Conservation (phyloP, 306 rosid genomes). For the Calophaca sinica region DNA sequence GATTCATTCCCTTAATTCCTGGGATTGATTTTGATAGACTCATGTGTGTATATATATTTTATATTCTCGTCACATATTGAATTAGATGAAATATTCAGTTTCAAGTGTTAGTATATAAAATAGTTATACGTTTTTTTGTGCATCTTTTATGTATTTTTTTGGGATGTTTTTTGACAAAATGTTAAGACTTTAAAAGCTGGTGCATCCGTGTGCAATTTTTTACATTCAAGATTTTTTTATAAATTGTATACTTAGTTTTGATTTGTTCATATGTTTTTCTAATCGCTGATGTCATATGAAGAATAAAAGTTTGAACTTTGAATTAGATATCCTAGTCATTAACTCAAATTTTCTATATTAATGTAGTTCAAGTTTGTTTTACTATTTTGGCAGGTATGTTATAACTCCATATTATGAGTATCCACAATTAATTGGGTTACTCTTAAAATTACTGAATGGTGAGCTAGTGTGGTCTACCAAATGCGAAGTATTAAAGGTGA, state of each 20-base stretch:
- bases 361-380: conserved; percentile 23
- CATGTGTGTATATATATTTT: too few relatives aligned
- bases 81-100: too few relatives aligned
- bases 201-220: conserved; percentile 21
- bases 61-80: too few relatives aligned
- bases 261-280: conserved; percentile 20
- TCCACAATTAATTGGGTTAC: conserved; percentile 82
- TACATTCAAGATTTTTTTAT: conserved; percentile 21
- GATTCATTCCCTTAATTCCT: too few relatives aligned
- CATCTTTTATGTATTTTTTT: conserved; percentile 8
- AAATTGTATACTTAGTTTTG: conserved; percentile 10
- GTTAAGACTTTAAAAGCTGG: conserved; percentile 26
- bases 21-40: too few relatives aligned
- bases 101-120: conserved; percentile 9
- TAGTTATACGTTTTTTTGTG: conserved; percentile 21
- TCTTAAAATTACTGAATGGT: conserved; percentile 90
- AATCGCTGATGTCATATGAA: conserved; percentile 9
- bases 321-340: conserved; percentile 24
- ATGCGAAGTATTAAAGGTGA: conserved; percentile 96
- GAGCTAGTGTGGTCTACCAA: conserved; percentile 98
- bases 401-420: conserved; percentile 96
- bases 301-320: conserved; percentile 29
- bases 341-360: conserved; percentile 34
- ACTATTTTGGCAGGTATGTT: conserved; percentile 71
- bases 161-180: conserved; percentile 25